These are phyloP conservation scores for Saccharomyces hybrid DNA, from an alignment of 1,139 yeast genomes.

Conservation along the genomic window DNA sequence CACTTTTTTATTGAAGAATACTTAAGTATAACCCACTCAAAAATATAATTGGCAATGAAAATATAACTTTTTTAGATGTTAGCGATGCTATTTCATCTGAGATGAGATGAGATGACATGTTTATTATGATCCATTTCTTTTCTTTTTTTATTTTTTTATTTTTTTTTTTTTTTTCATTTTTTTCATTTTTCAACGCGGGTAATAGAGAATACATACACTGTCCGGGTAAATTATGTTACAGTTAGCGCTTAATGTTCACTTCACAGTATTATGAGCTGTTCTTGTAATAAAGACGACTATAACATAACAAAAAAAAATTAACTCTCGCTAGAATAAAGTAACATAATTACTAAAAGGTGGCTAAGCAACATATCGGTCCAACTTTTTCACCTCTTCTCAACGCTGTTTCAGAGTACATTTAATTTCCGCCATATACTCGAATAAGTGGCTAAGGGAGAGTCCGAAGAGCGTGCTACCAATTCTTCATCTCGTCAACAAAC, in stretches of 20 bases:
- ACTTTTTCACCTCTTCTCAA: background rate
- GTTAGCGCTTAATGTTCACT: background rate
- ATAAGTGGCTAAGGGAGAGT: background rate
- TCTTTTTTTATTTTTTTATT: background rate
- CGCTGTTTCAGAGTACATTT: background rate
- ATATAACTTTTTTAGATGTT: background rate
- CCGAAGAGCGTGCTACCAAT: background rate
- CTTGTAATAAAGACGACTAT: background rate
- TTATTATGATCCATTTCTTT: background rate
- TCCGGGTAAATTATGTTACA: background rate
- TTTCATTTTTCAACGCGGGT: background rate
- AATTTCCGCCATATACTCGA: background rate
- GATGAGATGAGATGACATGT: constrained; percentile 11
- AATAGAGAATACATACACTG: background rate
- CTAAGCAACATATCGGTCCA: background rate
- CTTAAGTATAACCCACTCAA: background rate
- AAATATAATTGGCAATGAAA: background rate
- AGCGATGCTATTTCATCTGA: background rate
- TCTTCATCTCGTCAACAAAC: background rate
- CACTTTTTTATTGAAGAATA: background rate
- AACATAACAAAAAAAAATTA: too few species aligned
- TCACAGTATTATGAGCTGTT: background rate
- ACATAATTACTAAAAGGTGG: background rate
- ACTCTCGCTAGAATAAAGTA: background rate
- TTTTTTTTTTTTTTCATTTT: background rate